Evolutionary conservation across 495 filamentous ascomycete species (phyloP), one percentile per base, ranked within the genome.

Genomic region (Trichoderma reesei): DNA sequence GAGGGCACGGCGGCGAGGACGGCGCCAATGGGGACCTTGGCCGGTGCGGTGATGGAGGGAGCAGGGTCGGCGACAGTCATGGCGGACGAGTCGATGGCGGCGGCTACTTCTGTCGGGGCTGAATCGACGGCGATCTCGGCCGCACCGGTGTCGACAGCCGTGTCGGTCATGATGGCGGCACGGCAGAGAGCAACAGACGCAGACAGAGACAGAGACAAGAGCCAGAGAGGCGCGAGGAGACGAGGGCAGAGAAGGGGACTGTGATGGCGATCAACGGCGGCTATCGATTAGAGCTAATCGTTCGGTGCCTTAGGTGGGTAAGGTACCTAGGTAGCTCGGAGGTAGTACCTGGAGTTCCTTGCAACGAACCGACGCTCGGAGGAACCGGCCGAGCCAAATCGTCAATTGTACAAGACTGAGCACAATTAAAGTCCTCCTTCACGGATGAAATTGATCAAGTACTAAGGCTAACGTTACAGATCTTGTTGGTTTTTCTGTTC

Each of bases 1-100:
- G 74, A 72, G 59, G 77, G 78, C 36, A 73, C 63, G 4, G 72
- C 71, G 39, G 73, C 67, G 34, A 79, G 66, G 18, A 77, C 64
- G 20, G 70, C 70, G 59, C 63, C 60, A 42, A 75, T 68, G 34
- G 81, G 68, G 7, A 26, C 31, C 26, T 56, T 56, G 26, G 51
- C 16, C 10, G 51, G 51, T 2, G 51, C 34, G 8, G 51, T 20
- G 20, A 56, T 56, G 8, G 51, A 31, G 51, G 51, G 51, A 31
- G 20, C 2, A 46, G 42, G 42, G 16, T 13, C 42, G 11, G 11
- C 42, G 3, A 46, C 16, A n/a, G 42, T 14, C 4, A 46, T 14
- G 11, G 42, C 42, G 9, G n/a, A n/a, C 46, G 51, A 56, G 51
- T 56, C 51, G 31, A 56, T 31, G 20, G 51, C 26, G 51, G 51